phyloP scores from a whole-genome alignment of 345 rosid genomes.

The Citrus mangshanensis region DNA sequence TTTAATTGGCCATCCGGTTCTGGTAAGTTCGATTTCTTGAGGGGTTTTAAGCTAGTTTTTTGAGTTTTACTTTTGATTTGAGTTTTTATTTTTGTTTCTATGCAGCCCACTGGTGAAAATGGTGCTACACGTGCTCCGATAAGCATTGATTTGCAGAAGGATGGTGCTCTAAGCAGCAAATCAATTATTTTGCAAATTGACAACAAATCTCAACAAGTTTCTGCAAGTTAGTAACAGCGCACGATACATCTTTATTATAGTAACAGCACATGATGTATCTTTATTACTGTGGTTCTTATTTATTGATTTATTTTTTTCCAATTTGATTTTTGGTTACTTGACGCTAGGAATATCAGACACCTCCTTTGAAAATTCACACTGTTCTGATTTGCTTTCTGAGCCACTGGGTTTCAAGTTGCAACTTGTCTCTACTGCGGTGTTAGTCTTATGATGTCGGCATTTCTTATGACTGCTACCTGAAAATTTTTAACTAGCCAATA shows the following conservation, averaged over 20 bases:
- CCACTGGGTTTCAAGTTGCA: background rate
- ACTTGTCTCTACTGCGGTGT: background rate
- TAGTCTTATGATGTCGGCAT: background rate
- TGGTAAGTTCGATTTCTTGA: conserved; percentile 50
- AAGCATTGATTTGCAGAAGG: conserved; percentile 67
- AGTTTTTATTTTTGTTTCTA: conserved; percentile 6
- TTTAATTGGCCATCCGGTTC: conserved; percentile 83
- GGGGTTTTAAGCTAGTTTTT: background rate
- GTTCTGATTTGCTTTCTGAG: background rate
- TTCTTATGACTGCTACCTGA: background rate
- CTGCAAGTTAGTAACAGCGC: conserved; percentile 67
- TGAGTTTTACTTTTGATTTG: background rate
- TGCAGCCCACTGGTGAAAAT: conserved; percentile 94
- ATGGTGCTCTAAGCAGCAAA: conserved; percentile 73
- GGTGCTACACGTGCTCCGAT: conserved; percentile 97
- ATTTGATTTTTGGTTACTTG: conserved; percentile 2
- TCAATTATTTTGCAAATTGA: conserved; percentile 87
- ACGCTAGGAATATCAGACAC: background rate
- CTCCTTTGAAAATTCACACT: background rate
- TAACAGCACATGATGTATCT: background rate
- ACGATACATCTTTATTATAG: conserved; percentile 8
- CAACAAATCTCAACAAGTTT: conserved; percentile 79
- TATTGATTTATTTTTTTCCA: background rate
- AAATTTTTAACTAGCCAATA: background rate
- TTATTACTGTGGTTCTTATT: background rate